phyloP scores from a whole-genome alignment of 2,329 filamentous ascomycete species.

The Colletotrichum coccodes region DNA sequence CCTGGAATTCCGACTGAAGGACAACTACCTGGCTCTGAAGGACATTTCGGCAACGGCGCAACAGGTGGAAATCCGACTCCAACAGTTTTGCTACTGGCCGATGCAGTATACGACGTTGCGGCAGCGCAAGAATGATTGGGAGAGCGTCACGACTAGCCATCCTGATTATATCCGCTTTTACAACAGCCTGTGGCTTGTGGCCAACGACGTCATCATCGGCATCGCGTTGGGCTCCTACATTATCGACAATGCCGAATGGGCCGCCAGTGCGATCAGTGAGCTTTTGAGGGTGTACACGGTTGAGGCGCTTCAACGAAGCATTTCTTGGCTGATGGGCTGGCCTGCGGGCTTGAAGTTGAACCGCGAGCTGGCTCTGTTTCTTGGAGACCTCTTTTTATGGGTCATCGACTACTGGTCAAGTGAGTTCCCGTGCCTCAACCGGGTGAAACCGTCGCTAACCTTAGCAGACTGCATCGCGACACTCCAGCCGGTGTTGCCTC shows the following conservation, averaged over 20 bases:
- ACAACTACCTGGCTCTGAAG: constrained; percentile 86
- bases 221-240: constrained; percentile 97
- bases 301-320: constrained; percentile 86
- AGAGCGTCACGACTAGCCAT: constrained; percentile 93
- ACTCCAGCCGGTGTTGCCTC: constrained; percentile 82
- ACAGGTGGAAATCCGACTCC: constrained; percentile 94
- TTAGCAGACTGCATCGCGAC: constrained; percentile 77
- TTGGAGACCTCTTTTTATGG: constrained; percentile 96
- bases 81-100: constrained; percentile 99
- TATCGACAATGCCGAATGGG: constrained; percentile 90
- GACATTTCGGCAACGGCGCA: constrained; percentile 97
- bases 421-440: constrained; percentile 51
- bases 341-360: constrained; percentile 96
- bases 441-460: constrained; percentile 35
- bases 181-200: constrained; percentile 97
- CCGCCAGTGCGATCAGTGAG: constrained; percentile 81
- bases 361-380: constrained; percentile 89
- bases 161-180: constrained; percentile 99
- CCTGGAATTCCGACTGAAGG: constrained; percentile 85
- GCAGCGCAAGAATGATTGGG: constrained; percentile 92
- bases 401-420: constrained; percentile 98
- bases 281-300: constrained; percentile 87
- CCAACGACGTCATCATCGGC: constrained; percentile 98
- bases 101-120: constrained; percentile 94
- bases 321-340: constrained; percentile 95